Evolutionary conservation across 2,329 filamentous ascomycete species (phyloP).

Genomic region (Akanthomyces uredinophilus): DNA sequence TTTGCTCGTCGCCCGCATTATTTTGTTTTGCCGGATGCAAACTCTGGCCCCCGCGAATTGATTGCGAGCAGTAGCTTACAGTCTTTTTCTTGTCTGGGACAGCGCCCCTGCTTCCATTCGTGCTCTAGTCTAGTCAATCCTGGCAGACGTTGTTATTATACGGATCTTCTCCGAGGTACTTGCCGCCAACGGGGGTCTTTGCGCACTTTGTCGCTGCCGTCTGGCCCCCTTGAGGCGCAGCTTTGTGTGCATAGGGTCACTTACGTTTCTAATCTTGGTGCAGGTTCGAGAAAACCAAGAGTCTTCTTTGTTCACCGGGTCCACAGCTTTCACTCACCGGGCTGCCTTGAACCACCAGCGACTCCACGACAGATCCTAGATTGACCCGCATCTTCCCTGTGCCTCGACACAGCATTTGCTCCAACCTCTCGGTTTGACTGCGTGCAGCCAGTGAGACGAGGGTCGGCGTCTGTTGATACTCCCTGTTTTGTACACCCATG

Average conservation of each 20-base stretch:
- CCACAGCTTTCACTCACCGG: slow-evolving; percentile 12
- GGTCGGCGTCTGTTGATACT: not conserved
- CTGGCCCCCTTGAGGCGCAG: not conserved
- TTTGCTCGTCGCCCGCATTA: too few relatives aligned
- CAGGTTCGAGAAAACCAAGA: not conserved
- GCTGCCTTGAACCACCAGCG: not conserved
- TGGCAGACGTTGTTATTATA: too few relatives aligned
- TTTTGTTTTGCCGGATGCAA: not conserved
- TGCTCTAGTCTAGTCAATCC: too few relatives aligned
- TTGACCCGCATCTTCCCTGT: slow-evolving; percentile 10
- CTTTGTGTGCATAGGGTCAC: not conserved
- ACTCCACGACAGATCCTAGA: slow-evolving; percentile 11
- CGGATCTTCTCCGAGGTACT: not conserved
- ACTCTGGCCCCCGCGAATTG: not conserved
- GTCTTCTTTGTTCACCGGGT: slow-evolving; percentile 12
- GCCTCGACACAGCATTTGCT: not conserved
- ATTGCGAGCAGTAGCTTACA: not conserved
- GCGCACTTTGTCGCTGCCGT: not conserved
- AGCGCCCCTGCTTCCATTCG: too few relatives aligned
- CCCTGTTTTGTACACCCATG: not conserved
- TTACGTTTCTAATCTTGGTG: not conserved
- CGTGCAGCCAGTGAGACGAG: not conserved
- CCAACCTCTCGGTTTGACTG: not conserved
- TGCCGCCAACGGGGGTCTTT: not conserved
- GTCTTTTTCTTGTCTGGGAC: too few relatives aligned